These are phyloP conservation scores for Fraxinus pennsylvanica DNA, from an alignment of 257 asterid species.

Conservation along the genomic window DNA sequence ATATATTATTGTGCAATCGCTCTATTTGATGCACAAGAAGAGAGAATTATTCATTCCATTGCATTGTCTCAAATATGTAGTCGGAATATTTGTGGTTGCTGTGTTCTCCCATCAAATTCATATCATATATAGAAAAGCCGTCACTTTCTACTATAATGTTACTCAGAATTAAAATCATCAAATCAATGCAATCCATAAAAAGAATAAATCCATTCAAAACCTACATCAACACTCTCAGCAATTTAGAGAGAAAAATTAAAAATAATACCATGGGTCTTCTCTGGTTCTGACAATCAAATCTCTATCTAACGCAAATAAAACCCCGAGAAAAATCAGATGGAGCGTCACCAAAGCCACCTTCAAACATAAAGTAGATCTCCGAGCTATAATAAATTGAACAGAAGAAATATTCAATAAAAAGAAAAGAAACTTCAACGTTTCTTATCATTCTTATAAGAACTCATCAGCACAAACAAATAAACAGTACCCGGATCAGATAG, in stretches of 20 bases:
- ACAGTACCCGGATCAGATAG: conserved; percentile 86
- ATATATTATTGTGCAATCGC: background rate
- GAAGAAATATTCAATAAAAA: background rate
- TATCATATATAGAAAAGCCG: background rate
- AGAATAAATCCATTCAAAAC: conserved; percentile 13
- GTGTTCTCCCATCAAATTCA: background rate
- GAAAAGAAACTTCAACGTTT: background rate
- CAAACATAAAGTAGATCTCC: conserved; percentile 76
- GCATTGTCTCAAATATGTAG: background rate
- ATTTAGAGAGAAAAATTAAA: background rate
- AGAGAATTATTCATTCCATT: background rate
- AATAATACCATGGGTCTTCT: conserved; percentile 71
- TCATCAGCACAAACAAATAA: background rate
- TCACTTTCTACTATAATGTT: background rate
- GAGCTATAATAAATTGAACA: conserved; percentile 43
- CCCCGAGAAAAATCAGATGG: conserved; percentile 69
- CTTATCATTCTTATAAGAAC: background rate
- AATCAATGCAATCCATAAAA: background rate
- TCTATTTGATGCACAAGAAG: background rate
- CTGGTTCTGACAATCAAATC: conserved; percentile 65
- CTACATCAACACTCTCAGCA: conserved; percentile 5
- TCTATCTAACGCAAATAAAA: conserved; percentile 56
- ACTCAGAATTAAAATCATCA: conserved; percentile 22
- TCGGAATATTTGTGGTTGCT: background rate
- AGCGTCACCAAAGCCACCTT: conserved; percentile 73